Percentiles rank a stretch among this genome's conserved stretches.
phyloP scores from a whole-genome alignment of 2,329 filamentous ascomycete species.

The Pseudogymnoascus sp. region DNA sequence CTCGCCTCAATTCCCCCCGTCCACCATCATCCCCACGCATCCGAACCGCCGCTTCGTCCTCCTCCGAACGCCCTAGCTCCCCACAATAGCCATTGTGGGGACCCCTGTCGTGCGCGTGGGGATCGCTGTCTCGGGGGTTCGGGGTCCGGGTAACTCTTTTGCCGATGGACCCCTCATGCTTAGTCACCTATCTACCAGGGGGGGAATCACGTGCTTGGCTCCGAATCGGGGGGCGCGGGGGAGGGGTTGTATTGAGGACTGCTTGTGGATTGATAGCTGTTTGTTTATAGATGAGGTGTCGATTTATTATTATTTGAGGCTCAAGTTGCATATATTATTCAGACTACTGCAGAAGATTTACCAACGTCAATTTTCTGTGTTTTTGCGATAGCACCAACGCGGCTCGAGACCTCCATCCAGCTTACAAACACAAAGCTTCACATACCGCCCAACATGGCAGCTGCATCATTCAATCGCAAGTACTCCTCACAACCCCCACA shows the following conservation, averaged over 20 bases:
- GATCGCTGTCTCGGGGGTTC: background rate
- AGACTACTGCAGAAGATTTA: background rate
- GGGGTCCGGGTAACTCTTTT: background rate
- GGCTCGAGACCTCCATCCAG: background rate
- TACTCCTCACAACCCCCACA: background rate
- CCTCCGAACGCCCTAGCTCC: background rate
- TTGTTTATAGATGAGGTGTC: background rate
- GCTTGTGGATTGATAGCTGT: background rate
- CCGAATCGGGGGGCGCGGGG: no score
- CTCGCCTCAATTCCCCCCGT: background rate
- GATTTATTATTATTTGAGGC: background rate
- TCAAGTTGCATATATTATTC: background rate
- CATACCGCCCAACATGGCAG: background rate
- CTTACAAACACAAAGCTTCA: background rate
- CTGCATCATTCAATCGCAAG: constrained; percentile 7
- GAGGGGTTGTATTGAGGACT: background rate
- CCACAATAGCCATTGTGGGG: constrained; percentile 3
- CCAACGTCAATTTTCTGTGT: background rate
- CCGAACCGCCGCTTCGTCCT: background rate
- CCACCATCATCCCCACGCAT: background rate
- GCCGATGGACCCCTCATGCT: background rate
- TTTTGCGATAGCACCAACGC: background rate
- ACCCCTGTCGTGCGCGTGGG: background rate
- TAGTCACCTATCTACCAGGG: background rate
- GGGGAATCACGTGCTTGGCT: no score